Evolutionary conservation across 2,329 filamentous ascomycete species (phyloP), one percentile per base, ranked within the genome.

Genomic region (Grosmannia clavigera): DNA sequence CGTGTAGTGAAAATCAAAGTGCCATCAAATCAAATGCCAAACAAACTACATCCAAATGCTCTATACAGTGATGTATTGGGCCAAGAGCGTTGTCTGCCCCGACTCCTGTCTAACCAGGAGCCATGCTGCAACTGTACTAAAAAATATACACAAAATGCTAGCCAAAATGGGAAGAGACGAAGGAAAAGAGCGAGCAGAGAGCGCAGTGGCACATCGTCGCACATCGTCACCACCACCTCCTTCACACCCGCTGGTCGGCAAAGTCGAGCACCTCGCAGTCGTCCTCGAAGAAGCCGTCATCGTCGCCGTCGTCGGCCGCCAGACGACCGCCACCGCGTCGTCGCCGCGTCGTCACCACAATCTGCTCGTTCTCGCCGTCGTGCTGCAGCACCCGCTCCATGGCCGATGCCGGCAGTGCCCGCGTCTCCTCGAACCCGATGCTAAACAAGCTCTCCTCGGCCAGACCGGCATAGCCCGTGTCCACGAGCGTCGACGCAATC

Each of bases 241-340:
- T 62, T 78, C 70, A 86, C 38, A 85, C 83, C 69, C 83, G 75
- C 72, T 86, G 83, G 67, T 84, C 83, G 29, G 90, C 88, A 80
- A 94, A 95, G 74, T 95, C 90, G 64, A 95, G 80, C 61, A 96
- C 88, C 70, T 95, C 90, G 66, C 89, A 94, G 69, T 95, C 91
- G 70, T 96, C 90, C 73, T 96, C 91, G 67, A 95, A 95, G 72
- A 95, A 95, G 2, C 87, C 87, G 60, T 86, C 84, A 61, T 89
- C 87, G 53, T 85, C 48, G 1, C 60, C 61, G 12, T 72, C 69
- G 51, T 55, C 61, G 12, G 58, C 54, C 19, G 35, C 76, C 75
- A 19, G 73, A 71, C 46, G 73, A 70, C 58, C 80, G 76, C 57
- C 75, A 50, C 80, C 82, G 67, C 82, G 82, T 61, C 88, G 82